Base-by-base conservation (phyloP, 169 alveolate species). In the Eimeria zaria region DNA sequence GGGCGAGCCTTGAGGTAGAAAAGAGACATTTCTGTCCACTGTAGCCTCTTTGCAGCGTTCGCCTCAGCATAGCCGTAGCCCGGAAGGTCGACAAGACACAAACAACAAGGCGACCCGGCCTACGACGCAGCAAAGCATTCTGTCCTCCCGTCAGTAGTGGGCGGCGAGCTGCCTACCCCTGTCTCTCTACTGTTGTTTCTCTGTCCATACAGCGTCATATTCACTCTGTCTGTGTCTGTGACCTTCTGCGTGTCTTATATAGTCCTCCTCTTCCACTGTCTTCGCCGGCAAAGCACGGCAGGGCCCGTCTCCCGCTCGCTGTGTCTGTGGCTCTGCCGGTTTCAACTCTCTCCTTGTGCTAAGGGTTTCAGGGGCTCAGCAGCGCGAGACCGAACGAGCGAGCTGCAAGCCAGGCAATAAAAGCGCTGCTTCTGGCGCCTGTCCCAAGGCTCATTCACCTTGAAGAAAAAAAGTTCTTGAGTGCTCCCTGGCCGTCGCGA, bases 41-140 rank as follows among this genome's bases (percentile, higher is more conserved):
- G 96, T 41, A 85, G 48, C 24, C 97, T 95, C 64, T 95, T 81
- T 2, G 95, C 87, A 27, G 89, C 94, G 14, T 78, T 69, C n/a
- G 96, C 97, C 80, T 76, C 83, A 44, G 97, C 97, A n/a, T 69
- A 96, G 71, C 97, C 97, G 69, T 96, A 96, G 9, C 97, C 97
- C 1, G 97, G 97, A 6, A 96, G 78, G 74, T 96, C 97, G 62
- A 96, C 97, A 36, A 96, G 83, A n/a, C 96, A 84, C 48, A 96
- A 55, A 44, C 69, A 73, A 33, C 91, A 58, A 1, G 97, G 97
- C 16, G 95, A 81, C 27, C 97, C 97, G 20, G 91, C 97, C 97
- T 95, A 58, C 14, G 39, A 33, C 51, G 80, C 46, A 33, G n/a
- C 80, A 69, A 27, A 27, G 51, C 12, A 0, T n/a, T 27, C n/a